Conservation (phyloP, 192 early-diverging fungal species). For the Jimgerdemannia flammicorona region DNA sequence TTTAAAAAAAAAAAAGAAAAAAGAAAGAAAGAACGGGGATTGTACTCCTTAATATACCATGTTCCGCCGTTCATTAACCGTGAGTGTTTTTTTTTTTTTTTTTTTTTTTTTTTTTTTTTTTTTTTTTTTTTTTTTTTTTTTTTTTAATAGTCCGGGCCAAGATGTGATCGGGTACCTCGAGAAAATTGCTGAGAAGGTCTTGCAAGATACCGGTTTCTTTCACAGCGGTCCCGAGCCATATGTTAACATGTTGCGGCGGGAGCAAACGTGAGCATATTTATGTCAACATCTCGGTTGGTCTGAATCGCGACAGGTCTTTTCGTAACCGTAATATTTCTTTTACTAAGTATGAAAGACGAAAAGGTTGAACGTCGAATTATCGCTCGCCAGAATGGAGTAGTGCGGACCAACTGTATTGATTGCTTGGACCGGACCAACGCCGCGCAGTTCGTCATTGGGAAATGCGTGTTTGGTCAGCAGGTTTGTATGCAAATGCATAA, state of each 20-base stretch:
- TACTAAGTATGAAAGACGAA: constrained; percentile 4
- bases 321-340: no score
- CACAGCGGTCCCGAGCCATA: constrained; percentile 79
- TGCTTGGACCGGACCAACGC: constrained; percentile 98
- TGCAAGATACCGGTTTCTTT: constrained; percentile 87
- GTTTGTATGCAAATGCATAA: background rate
- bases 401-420: constrained; percentile 97
- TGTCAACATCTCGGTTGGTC: no score
- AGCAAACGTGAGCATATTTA: constrained; percentile 5
- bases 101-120: no score
- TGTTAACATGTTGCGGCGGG: constrained; percentile 27
- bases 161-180: constrained; percentile 90
- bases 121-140: no score
- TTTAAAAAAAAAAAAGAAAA: no score
- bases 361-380: constrained; percentile 9
- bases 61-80: no score
- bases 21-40: no score
- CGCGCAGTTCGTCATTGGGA: constrained; percentile 93
- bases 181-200: constrained; percentile 80
- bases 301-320: no score
- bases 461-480: constrained; percentile 86
- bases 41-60: no score
- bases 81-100: no score
- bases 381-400: constrained; percentile 74
- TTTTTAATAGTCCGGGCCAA: constrained; percentile 63